These are phyloP conservation scores for Cutaneotrichosporon sp. DNA, from an alignment of 1,284 basidiomycete species.

Conservation along the genomic window DNA sequence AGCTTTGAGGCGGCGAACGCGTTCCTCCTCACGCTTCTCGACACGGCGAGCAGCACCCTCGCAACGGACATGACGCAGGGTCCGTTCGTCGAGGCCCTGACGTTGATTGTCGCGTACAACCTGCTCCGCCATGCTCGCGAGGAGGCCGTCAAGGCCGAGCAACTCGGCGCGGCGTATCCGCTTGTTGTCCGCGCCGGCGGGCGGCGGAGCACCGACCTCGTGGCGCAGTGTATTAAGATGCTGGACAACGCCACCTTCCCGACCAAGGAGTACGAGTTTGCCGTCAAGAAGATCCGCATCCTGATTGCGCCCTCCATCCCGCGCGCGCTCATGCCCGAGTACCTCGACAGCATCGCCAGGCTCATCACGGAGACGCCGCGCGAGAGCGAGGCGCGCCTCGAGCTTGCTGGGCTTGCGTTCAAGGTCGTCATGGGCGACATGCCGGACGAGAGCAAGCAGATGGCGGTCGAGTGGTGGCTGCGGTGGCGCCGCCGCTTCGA, in stretches of 20 bases:
- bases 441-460: conserved; percentile 33
- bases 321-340: conserved; percentile 13
- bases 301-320: conserved; percentile 27
- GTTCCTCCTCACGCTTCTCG: conserved; percentile 32
- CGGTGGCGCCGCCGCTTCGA: conserved; percentile 27
- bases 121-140: conserved; percentile 29
- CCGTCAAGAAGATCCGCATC: conserved; percentile 26
- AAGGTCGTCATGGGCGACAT: conserved; percentile 37
- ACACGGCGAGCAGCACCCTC: conserved; percentile 21
- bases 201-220: conserved; percentile 17
- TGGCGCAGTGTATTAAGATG: conserved; percentile 13
- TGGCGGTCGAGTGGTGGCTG: conserved; percentile 45
- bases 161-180: conserved; percentile 36
- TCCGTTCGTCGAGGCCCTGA: conserved; percentile 31
- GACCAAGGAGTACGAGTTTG: conserved; percentile 16
- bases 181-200: conserved; percentile 26
- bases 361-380: conserved; percentile 21
- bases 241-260: conserved; percentile 14
- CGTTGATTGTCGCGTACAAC: conserved; percentile 28
- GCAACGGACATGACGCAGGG: conserved; percentile 19
- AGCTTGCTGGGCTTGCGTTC: conserved; percentile 30
- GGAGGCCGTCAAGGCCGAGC: conserved; percentile 31
- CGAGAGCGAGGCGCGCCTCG: conserved; percentile 28
- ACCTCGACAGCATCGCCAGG: conserved; percentile 32
- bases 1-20: conserved; percentile 44